These are phyloP conservation scores for Nicotiana tomentosiformis DNA, from an alignment of 257 asterid species.

Conservation along the genomic window DNA sequence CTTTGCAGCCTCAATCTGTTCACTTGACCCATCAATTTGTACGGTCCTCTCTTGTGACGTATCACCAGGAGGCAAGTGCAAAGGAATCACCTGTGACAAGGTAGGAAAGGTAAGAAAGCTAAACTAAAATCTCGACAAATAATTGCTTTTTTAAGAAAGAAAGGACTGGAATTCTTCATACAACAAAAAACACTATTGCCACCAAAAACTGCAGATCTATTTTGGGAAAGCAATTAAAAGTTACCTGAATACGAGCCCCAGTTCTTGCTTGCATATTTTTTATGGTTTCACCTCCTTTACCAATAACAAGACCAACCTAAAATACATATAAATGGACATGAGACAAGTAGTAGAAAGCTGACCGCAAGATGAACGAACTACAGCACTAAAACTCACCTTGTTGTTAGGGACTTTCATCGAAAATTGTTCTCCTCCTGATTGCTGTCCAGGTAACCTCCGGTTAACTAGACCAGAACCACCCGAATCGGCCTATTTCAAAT, in stretches of 20 bases:
- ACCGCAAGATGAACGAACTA: not conserved
- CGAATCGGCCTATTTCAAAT: slow-evolving; percentile 16
- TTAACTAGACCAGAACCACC: slow-evolving; percentile 18
- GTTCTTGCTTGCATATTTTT: slow-evolving; percentile 75
- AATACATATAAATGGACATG: not conserved
- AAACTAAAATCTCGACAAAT: not conserved
- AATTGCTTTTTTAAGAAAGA: not conserved
- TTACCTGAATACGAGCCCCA: slow-evolving; percentile 94
- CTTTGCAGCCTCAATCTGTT: slow-evolving; percentile 24
- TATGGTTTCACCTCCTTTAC: slow-evolving; percentile 91
- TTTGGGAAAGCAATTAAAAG: slow-evolving; percentile 6
- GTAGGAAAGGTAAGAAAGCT: not conserved
- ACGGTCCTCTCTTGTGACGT: slow-evolving; percentile 21
- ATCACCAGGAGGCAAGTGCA: slow-evolving; percentile 32
- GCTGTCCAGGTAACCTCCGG: slow-evolving; percentile 17
- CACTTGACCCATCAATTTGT: slow-evolving; percentile 28
- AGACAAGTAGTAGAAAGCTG: not conserved
- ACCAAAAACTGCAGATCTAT: not conserved
- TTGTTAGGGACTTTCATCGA: slow-evolving; percentile 14
- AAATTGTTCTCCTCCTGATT: slow-evolving; percentile 13
- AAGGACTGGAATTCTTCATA: not conserved
- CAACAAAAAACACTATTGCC: not conserved
- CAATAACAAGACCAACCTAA: slow-evolving; percentile 82
- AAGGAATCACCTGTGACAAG: slow-evolving; percentile 11
- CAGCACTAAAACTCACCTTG: not conserved